Base-by-base conservation (phyloP, 768 basidiomycete genomes). In the Pisolithus marmoratus region DNA sequence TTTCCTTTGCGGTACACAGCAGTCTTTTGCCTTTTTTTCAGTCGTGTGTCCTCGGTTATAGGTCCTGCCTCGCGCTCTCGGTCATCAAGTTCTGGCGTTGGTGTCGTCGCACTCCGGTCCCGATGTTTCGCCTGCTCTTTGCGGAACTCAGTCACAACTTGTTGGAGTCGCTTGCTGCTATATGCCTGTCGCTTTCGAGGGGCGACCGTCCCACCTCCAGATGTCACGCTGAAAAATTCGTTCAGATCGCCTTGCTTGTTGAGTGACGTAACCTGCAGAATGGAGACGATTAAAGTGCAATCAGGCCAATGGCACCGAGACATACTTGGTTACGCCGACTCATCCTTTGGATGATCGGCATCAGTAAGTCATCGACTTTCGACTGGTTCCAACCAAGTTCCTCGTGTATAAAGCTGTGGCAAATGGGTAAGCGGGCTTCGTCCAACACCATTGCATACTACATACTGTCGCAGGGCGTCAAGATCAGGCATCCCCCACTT, bases 401-500 rank as follows among this genome's bases (percentile, higher is more conserved):
- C 48, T 83, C 76, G 19, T 75, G 74, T 49, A 94, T 71, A 61
- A 88, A 89, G 44, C 87, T 90, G 58, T 2, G 20, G 22, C 41
- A 47, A 40, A 17, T 44, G 53, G 9, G 48, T 64, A 48, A 64
- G 60, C 42, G 46, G 14, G 45, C 40, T 27, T 57, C 4, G 43
- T 9, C 26, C 47, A 27, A 50, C 29, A 38, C 4, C 23, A 20
- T 49, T 46, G 56, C 58, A 57, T 43, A 52, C 48, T 14, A 71
- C 82, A 50, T 65, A 94, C 91, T 77, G 70, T 56, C 94, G 83
- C 49, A 99, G 79, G 3, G 86, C 94, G 63, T 96, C 92, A 2
- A 99, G 80, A 64, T 98, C 96, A n/a, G 94, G 92, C 55, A 94
- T 72, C 4, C 91, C 94, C 95, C 95, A 99, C 60, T 92, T 90